Evolutionary conservation across 2,329 filamentous ascomycete species (phyloP), one percentile per base, ranked within the genome.

Genomic region (Scedosporium dehoogii): DNA sequence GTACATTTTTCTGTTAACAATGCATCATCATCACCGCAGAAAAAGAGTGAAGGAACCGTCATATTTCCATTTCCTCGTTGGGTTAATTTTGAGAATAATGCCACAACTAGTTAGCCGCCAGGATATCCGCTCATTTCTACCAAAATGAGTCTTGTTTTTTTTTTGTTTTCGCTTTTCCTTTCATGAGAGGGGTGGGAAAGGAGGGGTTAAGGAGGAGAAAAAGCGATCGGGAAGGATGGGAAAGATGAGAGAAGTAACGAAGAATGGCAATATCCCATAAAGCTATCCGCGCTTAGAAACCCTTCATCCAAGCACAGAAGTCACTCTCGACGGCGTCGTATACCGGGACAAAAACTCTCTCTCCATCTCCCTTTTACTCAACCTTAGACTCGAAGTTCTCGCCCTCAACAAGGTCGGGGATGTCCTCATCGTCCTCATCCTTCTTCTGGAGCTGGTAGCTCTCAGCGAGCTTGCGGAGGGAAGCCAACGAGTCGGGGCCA

Each of bases 321-420:
- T 55, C n/a, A 29, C 51, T 55, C 18, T 53, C 3, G 21, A 55
- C 51, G 51, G 51, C 51, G 12, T 55, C 51, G 51, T 29, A 27
- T 55, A 27, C 23, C 51, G 48, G 53, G 29, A 61, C 33, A 57
- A 62, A 27, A 59, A 48, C 61, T 59, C 33, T 62, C 51, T n/a
- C n/a, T 48, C 56, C 18, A 21, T 62, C 16, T 33, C 25, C 59
- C 63, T 61, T 62, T 81, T 94, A 96, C 83, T 96, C 92, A 77
- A 94, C 91, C 81, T 97, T 97, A 80, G 86, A 89, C 85, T 99
- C 94, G 74, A 99, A 99, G 85, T 91, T 96, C 85, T 96, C 91
- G 73, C 94, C 94, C 74, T 92, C 91, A 66, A 99, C 93, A 69
- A 99, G 84, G 71, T 97, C 92, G 71, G 94, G 94, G 76, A 99